phyloP scores from a whole-genome alignment of 768 basidiomycete species.

The Kwoniella newhampshirensis region DNA sequence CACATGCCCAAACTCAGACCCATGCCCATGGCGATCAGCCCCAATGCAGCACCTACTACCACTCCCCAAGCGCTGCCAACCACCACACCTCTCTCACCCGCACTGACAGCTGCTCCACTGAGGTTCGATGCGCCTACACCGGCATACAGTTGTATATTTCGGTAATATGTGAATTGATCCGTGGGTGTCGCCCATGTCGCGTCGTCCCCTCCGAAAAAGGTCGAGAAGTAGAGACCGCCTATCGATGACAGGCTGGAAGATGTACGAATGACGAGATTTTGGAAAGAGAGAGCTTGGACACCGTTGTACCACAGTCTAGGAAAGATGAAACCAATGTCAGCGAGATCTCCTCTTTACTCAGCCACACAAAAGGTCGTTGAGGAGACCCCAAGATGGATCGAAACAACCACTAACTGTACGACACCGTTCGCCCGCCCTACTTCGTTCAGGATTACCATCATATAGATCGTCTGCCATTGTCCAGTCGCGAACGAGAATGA shows the following conservation, averaged over 20 bases:
- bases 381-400: no score
- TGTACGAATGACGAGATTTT: conserved; percentile 66
- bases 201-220: conserved; percentile 79
- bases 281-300: conserved; percentile 62
- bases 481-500: conserved; percentile 48
- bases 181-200: conserved; percentile 68
- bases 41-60: not conserved
- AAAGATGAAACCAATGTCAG: not conserved
- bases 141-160: conserved; percentile 60
- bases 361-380: no score
- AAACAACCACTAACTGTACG: conserved; percentile 61
- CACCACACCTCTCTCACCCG: not conserved
- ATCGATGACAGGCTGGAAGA: conserved; percentile 58
- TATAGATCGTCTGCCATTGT: conserved; percentile 58
- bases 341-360: no score
- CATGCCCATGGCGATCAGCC: no score
- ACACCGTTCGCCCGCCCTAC: conserved; percentile 71
- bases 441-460: conserved; percentile 75
- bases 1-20: conserved; percentile 1
- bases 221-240: conserved; percentile 80
- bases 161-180: conserved; percentile 71
- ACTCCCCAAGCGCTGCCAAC: not conserved
- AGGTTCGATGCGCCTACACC: conserved; percentile 29
- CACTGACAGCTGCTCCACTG: conserved; percentile 19
- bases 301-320: conserved; percentile 60